Evolutionary conservation across 148 eudicot species (phyloP).

Genomic region (Spergularia bocconei): DNA sequence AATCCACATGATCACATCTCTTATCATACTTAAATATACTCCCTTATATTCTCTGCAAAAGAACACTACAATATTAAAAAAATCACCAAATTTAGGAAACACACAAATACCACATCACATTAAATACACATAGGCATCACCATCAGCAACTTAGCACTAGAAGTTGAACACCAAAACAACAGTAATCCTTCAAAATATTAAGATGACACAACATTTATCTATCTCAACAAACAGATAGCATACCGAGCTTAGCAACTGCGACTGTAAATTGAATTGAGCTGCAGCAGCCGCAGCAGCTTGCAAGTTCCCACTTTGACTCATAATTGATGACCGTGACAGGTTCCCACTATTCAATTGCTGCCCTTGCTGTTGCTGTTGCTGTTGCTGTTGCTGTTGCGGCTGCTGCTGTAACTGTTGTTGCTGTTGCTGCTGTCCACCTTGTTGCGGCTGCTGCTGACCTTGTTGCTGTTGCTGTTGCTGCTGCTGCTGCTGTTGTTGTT

Average conservation of each 20-base stretch:
- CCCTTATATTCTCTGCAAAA: conserved; percentile 18
- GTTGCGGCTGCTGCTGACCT: conserved; percentile 23
- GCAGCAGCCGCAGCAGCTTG: conserved; percentile 54
- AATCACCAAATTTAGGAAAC: not conserved
- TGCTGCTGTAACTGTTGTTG: conserved; percentile 41
- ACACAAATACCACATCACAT: not conserved
- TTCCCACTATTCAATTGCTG: conserved; percentile 46
- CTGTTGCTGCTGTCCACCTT: conserved; percentile 34
- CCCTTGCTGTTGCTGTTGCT: conserved; percentile 38
- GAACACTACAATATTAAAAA: not conserved
- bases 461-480: conserved; percentile 42
- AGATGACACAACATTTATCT: not conserved
- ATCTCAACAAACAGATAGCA: conserved; percentile 10
- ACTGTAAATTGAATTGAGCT: conserved; percentile 57
- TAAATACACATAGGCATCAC: not conserved
- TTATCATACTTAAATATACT: not conserved
- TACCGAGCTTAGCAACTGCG: conserved; percentile 71
- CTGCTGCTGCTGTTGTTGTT: conserved; percentile 23
- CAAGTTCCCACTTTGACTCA: conserved; percentile 59
- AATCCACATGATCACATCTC: not conserved
- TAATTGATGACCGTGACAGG: conserved; percentile 46
- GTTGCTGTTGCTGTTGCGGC: conserved; percentile 29
- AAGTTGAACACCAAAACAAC: not conserved
- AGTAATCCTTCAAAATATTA: not conserved
- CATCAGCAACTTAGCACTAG: not conserved